Evolutionary conservation across 1,284 basidiomycete genomes (phyloP).

Genomic region (Ceratobasidium theobromae): DNA sequence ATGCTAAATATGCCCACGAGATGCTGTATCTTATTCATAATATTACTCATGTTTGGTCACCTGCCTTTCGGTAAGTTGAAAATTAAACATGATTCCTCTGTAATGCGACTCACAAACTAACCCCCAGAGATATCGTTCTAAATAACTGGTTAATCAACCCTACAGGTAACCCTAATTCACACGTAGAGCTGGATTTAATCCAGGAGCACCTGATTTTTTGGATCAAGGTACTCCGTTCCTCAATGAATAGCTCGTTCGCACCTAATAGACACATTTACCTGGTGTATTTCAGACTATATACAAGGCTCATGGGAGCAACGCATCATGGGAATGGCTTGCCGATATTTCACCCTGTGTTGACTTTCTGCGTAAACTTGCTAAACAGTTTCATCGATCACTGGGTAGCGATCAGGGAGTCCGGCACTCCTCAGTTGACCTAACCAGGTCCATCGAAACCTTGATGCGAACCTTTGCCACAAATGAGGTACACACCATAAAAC

Average conservation of each 20-base stretch:
- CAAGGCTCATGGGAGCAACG: slow-evolving; percentile 44
- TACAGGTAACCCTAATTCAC: slow-evolving; percentile 42
- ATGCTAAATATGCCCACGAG: slow-evolving; percentile 48
- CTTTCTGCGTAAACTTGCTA: slow-evolving; percentile 43
- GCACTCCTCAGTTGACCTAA: slow-evolving; percentile 41
- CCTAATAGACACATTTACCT: background rate
- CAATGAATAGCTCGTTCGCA: background rate
- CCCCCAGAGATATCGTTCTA: slow-evolving; percentile 41
- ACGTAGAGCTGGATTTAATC: slow-evolving; percentile 45
- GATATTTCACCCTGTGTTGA: slow-evolving; percentile 46
- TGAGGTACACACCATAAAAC: slow-evolving; percentile 29
- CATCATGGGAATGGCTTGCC: slow-evolving; percentile 48
- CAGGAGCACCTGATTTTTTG: slow-evolving; percentile 50
- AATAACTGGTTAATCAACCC: slow-evolving; percentile 49
- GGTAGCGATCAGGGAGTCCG: slow-evolving; percentile 43
- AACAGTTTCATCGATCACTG: slow-evolving; percentile 40
- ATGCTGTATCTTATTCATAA: slow-evolving; percentile 49
- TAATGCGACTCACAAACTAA: background rate
- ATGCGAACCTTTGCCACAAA: background rate
- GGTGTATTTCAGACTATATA: slow-evolving; percentile 39
- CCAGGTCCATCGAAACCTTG: background rate
- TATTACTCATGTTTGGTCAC: slow-evolving; percentile 46
- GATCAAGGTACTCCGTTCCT: slow-evolving; percentile 42
- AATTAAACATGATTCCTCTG: background rate
- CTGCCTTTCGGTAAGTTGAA: slow-evolving; percentile 40